Base-by-base conservation (phyloP, 73 alveolate genomes). In the Blepharisma stoltei region DNA sequence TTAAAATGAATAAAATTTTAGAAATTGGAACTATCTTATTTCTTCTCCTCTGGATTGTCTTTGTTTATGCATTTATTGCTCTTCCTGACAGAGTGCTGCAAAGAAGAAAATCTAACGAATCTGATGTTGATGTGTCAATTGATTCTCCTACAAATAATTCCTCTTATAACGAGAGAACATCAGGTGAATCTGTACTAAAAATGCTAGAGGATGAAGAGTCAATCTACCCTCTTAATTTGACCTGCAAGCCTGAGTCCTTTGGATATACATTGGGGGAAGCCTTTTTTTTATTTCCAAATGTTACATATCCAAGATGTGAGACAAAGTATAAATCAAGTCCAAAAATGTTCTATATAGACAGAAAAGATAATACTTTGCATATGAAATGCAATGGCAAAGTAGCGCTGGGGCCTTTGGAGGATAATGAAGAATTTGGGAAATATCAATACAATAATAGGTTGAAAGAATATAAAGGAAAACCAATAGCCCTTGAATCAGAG, bases 191-290 rank as follows among this genome's bases (percentile, higher is more conserved):
- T 32, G 5, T 1, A 3, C 41, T 60, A 18, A 25, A 25, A 1
- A 14, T 60, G 6, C 5, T 60, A 20, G 73, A 60, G 0, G 73
- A 60, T 60, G 73, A 60, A 60, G 47, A 11, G 0, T 20, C 73
- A n/a, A 4, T 14, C n/a, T 1, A 60, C 14, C 0, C 14, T 1
- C 73, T 38, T 60, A 8, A 8, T 8, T 2, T 60, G 11, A 1
- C 14, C 2, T 60, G 73, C 46, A 20, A 14, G 11, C 73, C 73
- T 1, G 73, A 60, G 23, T 60, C 73, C 2, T 60, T 60, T 5
- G 73, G 73, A 47, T 60, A 60, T 5, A 60, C 37, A 14, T 1
- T 25, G 37, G 73, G 5, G 23, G 73, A 60, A 60, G 73, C 73
- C 0, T 2, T 18, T 20, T 14, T 1, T 14, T 38, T 60, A 2